phyloP scores from a whole-genome alignment of 2,329 filamentous ascomycete species.

The Fusarium graminum region DNA sequence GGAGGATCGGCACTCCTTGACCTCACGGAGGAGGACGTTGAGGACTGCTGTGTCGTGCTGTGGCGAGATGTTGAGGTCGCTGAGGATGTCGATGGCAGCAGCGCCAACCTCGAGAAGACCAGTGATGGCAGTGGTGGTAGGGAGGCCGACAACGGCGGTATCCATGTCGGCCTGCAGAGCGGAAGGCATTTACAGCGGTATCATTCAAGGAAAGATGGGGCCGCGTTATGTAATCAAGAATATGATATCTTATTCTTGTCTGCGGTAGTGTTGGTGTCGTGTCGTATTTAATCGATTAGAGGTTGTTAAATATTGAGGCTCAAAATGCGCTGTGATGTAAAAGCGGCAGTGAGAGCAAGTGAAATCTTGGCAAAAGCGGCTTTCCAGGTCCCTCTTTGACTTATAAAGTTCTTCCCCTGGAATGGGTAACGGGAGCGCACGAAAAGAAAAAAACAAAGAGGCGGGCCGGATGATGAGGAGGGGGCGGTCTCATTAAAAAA shows the following conservation, averaged over 20 bases:
- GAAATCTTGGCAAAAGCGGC: constrained; percentile 30
- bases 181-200: constrained; percentile 40
- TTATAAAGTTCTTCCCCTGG: not conserved
- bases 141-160: constrained; percentile 46
- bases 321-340: not conserved
- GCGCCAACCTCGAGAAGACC: constrained; percentile 55
- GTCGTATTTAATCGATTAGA: not conserved
- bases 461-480: not conserved
- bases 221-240: constrained; percentile 16
- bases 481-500: constrained; percentile 13
- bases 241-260: not conserved
- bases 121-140: constrained; percentile 55
- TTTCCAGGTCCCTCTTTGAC: not conserved
- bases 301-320: not conserved
- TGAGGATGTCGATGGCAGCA: constrained; percentile 53
- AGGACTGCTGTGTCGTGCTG: constrained; percentile 47
- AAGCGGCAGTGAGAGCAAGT: not conserved
- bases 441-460: not conserved
- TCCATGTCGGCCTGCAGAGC: constrained; percentile 44
- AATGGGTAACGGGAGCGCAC: not conserved
- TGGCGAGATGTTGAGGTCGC: constrained; percentile 53
- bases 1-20: constrained; percentile 56
- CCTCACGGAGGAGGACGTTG: constrained; percentile 52
- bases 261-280: not conserved
- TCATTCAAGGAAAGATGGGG: constrained; percentile 18